Base-by-base conservation (phyloP, 2,329 filamentous ascomycete genomes). In the Trichoderma koningii region DNA sequence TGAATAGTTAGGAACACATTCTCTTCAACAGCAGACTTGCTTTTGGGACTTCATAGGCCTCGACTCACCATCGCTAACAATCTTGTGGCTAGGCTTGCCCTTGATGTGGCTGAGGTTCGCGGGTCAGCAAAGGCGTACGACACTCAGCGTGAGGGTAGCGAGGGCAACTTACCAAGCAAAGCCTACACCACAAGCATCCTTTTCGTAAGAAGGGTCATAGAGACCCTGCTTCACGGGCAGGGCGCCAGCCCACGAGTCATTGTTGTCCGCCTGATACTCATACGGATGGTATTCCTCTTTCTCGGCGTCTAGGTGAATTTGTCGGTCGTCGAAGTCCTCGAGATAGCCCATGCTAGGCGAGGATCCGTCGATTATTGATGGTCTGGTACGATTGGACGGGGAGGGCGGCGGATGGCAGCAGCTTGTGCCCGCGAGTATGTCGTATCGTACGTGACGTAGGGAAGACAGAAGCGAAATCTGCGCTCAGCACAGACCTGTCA, bases 161-260 rank as follows among this genome's bases (percentile, higher is more conserved):
- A 38, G 53, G 53, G 55, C 17, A 10, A 73, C 88, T 82, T 84
- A 96, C 92, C 94, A 96, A 80, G 94, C 92, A 80, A 99, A 99
- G 78, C 95, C 95, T 75, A 99, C 95, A 91, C 95, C 95, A 76
- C 95, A 99, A 71, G 95, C 93, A 93, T 99, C 95, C 80, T 98
- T 98, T 82, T 98, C 95, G 70, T 96, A 87, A 77, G 89, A 88
- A 69, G 95, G 95, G 81, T 98, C 93, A 77, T 99, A 99, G 59
- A 99, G 87, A 85, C 94, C 95, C 88, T 98, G 94, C 88, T 96
- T 96, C 86, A 96, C 87, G 75, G 95, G 95, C 73, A 99, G 87
- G 76, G 94, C 91, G 75, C 93, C 92, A 73, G 94, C 95, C 95
- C 95, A 96, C 71, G 92, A 94, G 77, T 75, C 79, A 77, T 93